These are phyloP conservation scores for Beta lomatogona DNA, from an alignment of 179 eudicot genomes.

Conservation along the genomic window DNA sequence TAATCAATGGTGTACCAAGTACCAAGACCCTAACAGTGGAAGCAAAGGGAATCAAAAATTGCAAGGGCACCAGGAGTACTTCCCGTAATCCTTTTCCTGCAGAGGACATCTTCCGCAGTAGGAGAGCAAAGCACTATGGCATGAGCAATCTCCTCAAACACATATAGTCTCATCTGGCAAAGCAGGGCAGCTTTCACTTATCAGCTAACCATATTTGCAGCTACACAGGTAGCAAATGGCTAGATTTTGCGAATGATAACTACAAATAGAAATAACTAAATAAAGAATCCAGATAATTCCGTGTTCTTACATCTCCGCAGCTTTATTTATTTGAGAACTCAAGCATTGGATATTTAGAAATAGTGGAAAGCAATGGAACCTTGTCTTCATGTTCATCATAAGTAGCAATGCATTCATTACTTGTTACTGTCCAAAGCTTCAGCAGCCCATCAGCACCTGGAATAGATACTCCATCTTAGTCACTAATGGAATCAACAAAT, in stretches of 20 bases:
- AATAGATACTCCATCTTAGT: slow-evolving; percentile 19
- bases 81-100: neutral
- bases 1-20: too few relatives aligned
- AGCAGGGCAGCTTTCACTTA: neutral
- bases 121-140: neutral
- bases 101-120: neutral
- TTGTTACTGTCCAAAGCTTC: slow-evolving; percentile 87
- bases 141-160: neutral
- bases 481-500: neutral
- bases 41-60: neutral
- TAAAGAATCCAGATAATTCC: neutral
- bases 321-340: neutral
- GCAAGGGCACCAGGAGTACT: neutral
- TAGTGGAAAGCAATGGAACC: slow-evolving; percentile 38
- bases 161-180: neutral
- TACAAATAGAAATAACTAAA: neutral
- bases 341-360: neutral
- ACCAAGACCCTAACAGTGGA: too few relatives aligned
- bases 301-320: neutral
- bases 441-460: slow-evolving; percentile 93
- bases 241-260: neutral
- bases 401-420: slow-evolving; percentile 85
- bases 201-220: neutral
- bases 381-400: slow-evolving; percentile 95
- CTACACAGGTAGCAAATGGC: neutral